These are phyloP conservation scores for Globisporangium parvum DNA, from an alignment of 352 stramenopile genomes.

Conservation along the genomic window DNA sequence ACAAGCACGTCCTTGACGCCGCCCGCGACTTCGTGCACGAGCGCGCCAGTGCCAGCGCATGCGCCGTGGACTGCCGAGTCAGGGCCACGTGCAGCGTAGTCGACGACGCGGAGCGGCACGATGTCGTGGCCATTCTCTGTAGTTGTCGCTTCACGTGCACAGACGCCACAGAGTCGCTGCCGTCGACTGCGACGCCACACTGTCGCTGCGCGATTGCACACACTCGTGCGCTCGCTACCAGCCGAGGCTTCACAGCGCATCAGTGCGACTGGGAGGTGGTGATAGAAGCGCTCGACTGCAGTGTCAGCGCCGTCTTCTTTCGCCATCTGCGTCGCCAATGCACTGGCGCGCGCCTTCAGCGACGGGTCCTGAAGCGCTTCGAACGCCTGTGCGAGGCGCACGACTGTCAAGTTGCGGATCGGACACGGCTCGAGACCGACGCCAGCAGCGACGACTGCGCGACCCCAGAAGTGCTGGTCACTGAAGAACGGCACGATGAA, in stretches of 20 bases:
- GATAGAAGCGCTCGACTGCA: conserved; percentile 86
- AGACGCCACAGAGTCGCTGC: conserved; percentile 40
- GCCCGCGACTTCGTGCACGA: conserved; percentile 40
- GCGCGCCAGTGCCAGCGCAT: conserved; percentile 32
- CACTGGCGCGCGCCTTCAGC: conserved; percentile 41
- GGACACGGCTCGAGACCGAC: conserved; percentile 85
- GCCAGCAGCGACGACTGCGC: conserved; percentile 71
- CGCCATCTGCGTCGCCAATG: conserved; percentile 56
- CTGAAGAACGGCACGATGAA: conserved; percentile 95
- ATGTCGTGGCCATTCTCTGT: conserved; percentile 20
- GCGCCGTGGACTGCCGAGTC: conserved; percentile 41
- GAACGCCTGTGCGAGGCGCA: conserved; percentile 79
- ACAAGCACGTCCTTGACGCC: conserved; percentile 45
- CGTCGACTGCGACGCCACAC: conserved; percentile 51
- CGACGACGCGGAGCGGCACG: conserved; percentile 51
- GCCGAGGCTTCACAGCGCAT: conserved; percentile 73
- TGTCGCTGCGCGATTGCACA: conserved; percentile 34
- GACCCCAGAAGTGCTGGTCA: conserved; percentile 93
- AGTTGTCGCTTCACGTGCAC: conserved; percentile 31
- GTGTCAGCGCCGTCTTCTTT: conserved; percentile 81
- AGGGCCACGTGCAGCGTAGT: conserved; percentile 56
- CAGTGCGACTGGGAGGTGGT: conserved; percentile 69
- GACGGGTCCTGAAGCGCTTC: conserved; percentile 40
- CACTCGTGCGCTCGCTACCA: conserved; percentile 8
- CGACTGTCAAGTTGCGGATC: conserved; percentile 72